These are phyloP conservation scores for Pseudognaphalium luteoalbum DNA, from an alignment of 129 eudicot genomes.

Conservation along the genomic window DNA sequence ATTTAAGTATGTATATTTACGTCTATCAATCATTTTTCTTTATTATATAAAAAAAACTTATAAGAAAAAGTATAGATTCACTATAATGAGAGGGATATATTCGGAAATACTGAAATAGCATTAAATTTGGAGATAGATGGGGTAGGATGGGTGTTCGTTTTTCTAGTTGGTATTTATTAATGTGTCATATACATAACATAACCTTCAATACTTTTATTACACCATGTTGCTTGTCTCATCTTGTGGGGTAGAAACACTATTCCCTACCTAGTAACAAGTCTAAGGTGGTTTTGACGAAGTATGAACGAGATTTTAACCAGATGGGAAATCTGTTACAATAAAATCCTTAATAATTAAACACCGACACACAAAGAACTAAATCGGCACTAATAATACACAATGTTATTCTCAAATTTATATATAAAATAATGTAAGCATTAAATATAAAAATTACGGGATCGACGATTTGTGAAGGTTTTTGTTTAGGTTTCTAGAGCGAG, in stretches of 20 bases:
- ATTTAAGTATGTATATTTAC: too few species aligned
- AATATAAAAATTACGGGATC: too few species aligned
- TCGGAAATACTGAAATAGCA: background rate
- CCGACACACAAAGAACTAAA: background rate
- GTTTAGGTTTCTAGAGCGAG: too few species aligned
- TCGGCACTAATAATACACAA: background rate
- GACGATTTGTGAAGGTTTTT: too few species aligned
- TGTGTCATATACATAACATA: constrained; percentile 20
- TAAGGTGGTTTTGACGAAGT: background rate
- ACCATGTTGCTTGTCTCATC: constrained; percentile 30
- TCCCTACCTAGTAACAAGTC: background rate
- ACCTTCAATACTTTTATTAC: constrained; percentile 16
- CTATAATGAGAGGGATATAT: too few species aligned
- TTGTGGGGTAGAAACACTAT: constrained; percentile 21
- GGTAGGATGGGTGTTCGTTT: constrained; percentile 16
- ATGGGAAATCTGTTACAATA: too few species aligned
- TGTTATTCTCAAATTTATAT: too few species aligned
- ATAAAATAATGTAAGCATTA: too few species aligned
- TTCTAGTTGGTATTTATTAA: constrained; percentile 25
- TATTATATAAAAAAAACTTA: background rate
- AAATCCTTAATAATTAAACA: too few species aligned
- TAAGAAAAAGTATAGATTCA: too few species aligned
- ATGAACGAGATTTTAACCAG: background rate
- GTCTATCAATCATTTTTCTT: too few species aligned
- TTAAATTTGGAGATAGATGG: background rate